Evolutionary conservation across 768 basidiomycete genomes (phyloP).

Genomic region (Kwoniella mangroviensis): DNA sequence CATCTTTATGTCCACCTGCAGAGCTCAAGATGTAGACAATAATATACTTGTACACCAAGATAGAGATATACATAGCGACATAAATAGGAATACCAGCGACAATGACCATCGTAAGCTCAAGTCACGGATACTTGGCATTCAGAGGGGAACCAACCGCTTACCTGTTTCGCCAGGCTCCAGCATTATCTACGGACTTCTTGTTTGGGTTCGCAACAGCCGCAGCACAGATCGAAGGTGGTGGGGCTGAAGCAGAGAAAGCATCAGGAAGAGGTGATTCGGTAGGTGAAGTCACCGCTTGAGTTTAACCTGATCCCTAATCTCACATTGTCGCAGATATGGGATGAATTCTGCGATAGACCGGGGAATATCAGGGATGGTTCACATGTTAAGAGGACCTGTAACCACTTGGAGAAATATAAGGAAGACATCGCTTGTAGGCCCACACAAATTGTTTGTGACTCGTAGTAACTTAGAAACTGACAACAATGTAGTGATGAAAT

Average conservation of each 20-base stretch:
- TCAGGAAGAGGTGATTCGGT: slow-evolving; percentile 40
- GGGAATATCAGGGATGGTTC: slow-evolving; percentile 73
- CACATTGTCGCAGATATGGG: slow-evolving; percentile 63
- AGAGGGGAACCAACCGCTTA: slow-evolving; percentile 1
- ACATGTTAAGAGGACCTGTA: slow-evolving; percentile 72
- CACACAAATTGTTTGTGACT: not conserved
- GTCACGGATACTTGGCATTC: not conserved
- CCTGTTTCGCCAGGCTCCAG: slow-evolving; percentile 3
- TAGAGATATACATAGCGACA: too few relatives aligned
- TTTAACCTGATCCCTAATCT: not conserved
- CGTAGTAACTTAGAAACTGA: not conserved
- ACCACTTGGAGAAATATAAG: slow-evolving; percentile 70
- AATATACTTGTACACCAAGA: too few relatives aligned
- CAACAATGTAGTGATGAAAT: slow-evolving; percentile 60
- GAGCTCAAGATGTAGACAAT: too few relatives aligned
- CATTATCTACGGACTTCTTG: slow-evolving; percentile 35
- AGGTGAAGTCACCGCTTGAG: not conserved
- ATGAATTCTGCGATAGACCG: slow-evolving; percentile 69
- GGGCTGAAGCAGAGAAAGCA: slow-evolving; percentile 50
- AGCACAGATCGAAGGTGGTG: slow-evolving; percentile 77
- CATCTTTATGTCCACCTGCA: too few relatives aligned
- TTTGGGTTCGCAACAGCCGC: slow-evolving; percentile 62
- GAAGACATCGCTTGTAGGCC: slow-evolving; percentile 46
- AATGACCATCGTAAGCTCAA: not conserved
- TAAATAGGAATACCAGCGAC: not conserved